These are phyloP conservation scores for Diplogelasinospora grovesii DNA, from an alignment of 495 filamentous ascomycete species.

Conservation along the genomic window DNA sequence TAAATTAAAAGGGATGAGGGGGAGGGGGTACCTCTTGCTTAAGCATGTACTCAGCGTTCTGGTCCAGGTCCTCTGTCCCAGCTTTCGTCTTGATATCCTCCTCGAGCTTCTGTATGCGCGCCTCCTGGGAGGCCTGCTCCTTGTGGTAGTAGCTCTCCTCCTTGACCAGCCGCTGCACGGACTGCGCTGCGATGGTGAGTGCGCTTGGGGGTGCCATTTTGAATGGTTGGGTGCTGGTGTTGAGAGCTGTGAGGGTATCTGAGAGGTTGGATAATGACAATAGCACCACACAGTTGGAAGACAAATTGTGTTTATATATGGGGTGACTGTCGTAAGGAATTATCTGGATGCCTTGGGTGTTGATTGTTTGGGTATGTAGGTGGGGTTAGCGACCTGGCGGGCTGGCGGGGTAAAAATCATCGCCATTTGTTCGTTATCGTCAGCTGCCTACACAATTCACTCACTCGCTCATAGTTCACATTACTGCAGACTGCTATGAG, in stretches of 20 bases:
- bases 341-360: background rate
- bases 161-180: constrained; percentile 74
- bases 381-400: constrained; percentile 16
- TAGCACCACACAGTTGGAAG: too few species aligned
- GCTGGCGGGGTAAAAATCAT: constrained; percentile 32
- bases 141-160: constrained; percentile 86
- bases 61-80: constrained; percentile 43
- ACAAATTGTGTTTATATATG: too few species aligned
- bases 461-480: too few species aligned
- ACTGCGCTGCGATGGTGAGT: constrained; percentile 25
- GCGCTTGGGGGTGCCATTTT: constrained; percentile 26
- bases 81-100: constrained; percentile 40
- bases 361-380: constrained; percentile 3
- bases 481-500: too few species aligned
- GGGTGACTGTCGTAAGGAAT: background rate
- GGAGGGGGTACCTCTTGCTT: constrained; percentile 67
- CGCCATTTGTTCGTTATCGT: too few species aligned
- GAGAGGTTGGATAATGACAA: too few species aligned
- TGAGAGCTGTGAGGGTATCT: background rate
- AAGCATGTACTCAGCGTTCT: constrained; percentile 62
- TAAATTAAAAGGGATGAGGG: constrained; percentile 1
- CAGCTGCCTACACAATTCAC: too few species aligned
- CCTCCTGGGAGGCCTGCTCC: constrained; percentile 66
- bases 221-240: background rate
- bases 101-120: constrained; percentile 61